These are phyloP conservation scores for Viola pubescens DNA, from an alignment of 441 rosid genomes.

Conservation along the genomic window DNA sequence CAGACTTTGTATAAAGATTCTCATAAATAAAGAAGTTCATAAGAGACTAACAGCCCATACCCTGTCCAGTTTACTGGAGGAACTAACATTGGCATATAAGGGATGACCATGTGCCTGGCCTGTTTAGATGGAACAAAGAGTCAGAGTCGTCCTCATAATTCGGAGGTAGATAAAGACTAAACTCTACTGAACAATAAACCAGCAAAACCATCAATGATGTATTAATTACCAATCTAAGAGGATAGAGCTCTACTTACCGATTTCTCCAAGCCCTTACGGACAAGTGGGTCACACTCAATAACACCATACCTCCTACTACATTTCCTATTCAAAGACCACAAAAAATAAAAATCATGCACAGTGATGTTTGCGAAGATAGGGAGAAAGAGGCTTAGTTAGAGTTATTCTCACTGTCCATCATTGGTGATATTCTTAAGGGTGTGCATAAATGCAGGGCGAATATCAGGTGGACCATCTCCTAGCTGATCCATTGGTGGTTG, in stretches of 20 bases:
- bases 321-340: slow-evolving; percentile 37
- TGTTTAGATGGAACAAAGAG: slow-evolving; percentile 29
- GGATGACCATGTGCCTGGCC: slow-evolving; percentile 97
- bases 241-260: slow-evolving; percentile 47
- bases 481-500: slow-evolving; percentile 72
- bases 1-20: not conserved
- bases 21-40: slow-evolving; percentile 8
- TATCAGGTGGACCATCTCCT: slow-evolving; percentile 67
- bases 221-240: not conserved
- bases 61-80: slow-evolving; percentile 92
- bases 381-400: slow-evolving; percentile 15
- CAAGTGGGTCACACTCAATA: slow-evolving; percentile 87
- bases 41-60: slow-evolving; percentile 38
- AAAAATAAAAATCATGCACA: slow-evolving; percentile 13
- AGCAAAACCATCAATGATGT: not conserved
- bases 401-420: slow-evolving; percentile 49
- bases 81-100: slow-evolving; percentile 95
- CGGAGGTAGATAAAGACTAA: slow-evolving; percentile 13
- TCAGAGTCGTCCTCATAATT: slow-evolving; percentile 14
- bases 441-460: slow-evolving; percentile 92
- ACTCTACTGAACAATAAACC: not conserved
- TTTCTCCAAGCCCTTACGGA: slow-evolving; percentile 78
- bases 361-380: slow-evolving; percentile 4
- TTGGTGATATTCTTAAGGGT: slow-evolving; percentile 43
- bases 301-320: slow-evolving; percentile 76